These are phyloP conservation scores for Cryptococcus maquisensis DNA, from an alignment of 1,284 basidiomycete genomes.

Conservation along the genomic window DNA sequence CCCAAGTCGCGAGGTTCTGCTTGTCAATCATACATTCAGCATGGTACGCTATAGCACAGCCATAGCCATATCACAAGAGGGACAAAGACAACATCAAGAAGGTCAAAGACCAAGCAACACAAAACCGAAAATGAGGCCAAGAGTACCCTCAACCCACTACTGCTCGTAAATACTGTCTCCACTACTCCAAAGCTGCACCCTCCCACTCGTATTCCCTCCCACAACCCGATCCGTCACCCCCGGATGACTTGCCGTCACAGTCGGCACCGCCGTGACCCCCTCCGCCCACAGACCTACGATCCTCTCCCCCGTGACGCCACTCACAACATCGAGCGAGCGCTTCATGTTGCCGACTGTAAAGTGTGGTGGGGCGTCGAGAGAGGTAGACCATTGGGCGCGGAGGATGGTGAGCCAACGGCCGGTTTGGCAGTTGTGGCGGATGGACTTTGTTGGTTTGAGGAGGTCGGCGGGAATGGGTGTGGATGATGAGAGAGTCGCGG, in stretches of 20 bases:
- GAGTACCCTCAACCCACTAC: too few species aligned
- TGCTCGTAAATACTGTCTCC: too few species aligned
- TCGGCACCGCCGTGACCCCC: constrained; percentile 49
- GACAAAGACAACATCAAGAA: too few species aligned
- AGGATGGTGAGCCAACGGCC: constrained; percentile 52
- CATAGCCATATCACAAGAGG: too few species aligned
- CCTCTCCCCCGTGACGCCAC: constrained; percentile 37
- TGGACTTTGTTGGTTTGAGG: constrained; percentile 33
- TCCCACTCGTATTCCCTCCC: constrained; percentile 48
- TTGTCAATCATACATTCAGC: too few species aligned
- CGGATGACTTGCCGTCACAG: constrained; percentile 50
- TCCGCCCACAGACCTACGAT: constrained; percentile 40
- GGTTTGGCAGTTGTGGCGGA: constrained; percentile 51
- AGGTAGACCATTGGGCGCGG: constrained; percentile 50
- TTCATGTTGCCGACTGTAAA: constrained; percentile 53
- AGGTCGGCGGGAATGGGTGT: constrained; percentile 25
- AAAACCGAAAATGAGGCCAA: too few species aligned
- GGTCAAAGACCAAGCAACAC: too few species aligned
- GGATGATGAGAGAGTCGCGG: constrained; percentile 29
- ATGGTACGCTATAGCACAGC: too few species aligned
- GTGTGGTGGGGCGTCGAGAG: constrained; percentile 48
- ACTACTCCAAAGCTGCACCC: constrained; percentile 39
- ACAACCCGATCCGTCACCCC: constrained; percentile 41
- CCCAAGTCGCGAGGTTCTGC: too few species aligned
- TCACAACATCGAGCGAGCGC: constrained; percentile 46